phyloP scores from a whole-genome alignment of 345 rosid species.

The Citropsis articulata region DNA sequence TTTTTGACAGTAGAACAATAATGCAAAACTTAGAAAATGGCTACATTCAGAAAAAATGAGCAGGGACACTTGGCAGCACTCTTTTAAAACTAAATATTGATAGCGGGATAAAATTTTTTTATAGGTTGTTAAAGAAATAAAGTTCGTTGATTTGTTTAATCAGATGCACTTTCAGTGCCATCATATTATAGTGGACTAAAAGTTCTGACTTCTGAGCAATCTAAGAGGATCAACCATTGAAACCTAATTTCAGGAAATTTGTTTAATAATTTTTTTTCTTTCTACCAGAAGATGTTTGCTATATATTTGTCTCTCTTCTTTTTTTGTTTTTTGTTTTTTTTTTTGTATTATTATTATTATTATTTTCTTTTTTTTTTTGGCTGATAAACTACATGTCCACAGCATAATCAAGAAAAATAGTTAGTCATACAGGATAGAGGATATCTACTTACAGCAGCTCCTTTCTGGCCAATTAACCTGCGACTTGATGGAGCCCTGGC shows the following conservation, averaged over 20 bases:
- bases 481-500: conserved; percentile 85
- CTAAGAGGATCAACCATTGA: neutral
- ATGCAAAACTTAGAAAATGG: neutral
- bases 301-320: no score
- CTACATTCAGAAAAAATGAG: neutral
- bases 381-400: neutral
- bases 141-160: neutral
- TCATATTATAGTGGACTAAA: neutral
- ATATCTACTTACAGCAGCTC: conserved; percentile 43
- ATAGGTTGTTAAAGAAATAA: neutral
- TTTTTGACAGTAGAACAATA: neutral
- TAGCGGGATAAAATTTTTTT: neutral
- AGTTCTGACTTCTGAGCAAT: neutral
- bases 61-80: neutral
- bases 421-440: neutral
- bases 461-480: conserved; percentile 59
- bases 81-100: neutral
- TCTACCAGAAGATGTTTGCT: neutral
- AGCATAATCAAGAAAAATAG: neutral
- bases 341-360: no score
- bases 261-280: neutral
- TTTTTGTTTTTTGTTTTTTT: no score
- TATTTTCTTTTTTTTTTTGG: no score
- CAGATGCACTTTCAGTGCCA: neutral
- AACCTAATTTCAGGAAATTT: neutral